Conservation (phyloP, 2,329 filamentous ascomycete genomes). For the Tolypocladium ophioglossoides region DNA sequence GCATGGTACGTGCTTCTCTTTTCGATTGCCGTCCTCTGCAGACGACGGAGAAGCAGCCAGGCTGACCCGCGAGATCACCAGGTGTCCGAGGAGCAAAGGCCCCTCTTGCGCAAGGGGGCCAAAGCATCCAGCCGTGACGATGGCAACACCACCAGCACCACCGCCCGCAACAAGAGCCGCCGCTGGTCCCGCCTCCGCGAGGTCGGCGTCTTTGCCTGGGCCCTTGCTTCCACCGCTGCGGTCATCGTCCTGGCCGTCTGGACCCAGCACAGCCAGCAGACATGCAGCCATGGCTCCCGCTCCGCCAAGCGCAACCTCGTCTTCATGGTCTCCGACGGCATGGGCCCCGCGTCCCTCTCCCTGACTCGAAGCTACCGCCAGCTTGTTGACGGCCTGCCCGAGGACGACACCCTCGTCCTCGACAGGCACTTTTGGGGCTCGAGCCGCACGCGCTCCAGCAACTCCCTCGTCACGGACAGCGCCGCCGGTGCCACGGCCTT, state of each 20-base stretch:
- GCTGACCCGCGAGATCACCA: constrained; percentile 8
- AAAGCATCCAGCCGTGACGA: constrained; percentile 11
- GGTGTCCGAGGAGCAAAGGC: constrained; percentile 32
- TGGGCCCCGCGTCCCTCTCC: constrained; percentile 86
- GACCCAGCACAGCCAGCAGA: constrained; percentile 59
- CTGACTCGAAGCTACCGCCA: constrained; percentile 83
- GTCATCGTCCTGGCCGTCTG: constrained; percentile 73
- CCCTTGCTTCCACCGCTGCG: constrained; percentile 64
- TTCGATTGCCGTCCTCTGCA: background rate
- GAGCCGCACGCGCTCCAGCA: constrained; percentile 75
- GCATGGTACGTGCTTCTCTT: background rate
- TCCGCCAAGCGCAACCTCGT: constrained; percentile 79
- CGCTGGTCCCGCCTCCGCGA: constrained; percentile 49
- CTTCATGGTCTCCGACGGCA: constrained; percentile 98
- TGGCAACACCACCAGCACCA: constrained; percentile 4
- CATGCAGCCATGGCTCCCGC: constrained; percentile 24
- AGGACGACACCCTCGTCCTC: constrained; percentile 64
- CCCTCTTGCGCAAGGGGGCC: constrained; percentile 27
- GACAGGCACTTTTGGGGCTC: constrained; percentile 87
- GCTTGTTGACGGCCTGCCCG: constrained; percentile 59
- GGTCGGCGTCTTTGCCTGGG: constrained; percentile 70
- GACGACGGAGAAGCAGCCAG: background rate
- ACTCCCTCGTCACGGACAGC: constrained; percentile 83
- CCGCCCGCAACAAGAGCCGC: constrained; percentile 6
- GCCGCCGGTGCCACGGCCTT: constrained; percentile 97